Evolutionary conservation across 331 rosid genomes (phyloP).

Genomic region (Quercus tomentella): DNA sequence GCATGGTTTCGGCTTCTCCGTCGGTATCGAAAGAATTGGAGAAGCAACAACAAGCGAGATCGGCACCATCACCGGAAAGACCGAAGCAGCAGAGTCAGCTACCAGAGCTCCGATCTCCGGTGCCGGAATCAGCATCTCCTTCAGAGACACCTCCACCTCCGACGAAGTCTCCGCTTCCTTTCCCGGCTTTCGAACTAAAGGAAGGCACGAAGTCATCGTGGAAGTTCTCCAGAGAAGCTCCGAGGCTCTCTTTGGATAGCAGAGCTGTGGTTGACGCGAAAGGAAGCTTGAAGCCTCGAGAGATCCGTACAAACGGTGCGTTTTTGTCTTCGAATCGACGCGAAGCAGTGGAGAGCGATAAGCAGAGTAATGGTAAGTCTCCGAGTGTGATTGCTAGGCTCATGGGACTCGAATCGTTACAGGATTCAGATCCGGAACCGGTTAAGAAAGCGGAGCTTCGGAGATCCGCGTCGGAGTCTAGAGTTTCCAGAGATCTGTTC

Average conservation of each 20-base stretch:
- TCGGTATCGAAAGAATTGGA: slow-evolving; percentile 25
- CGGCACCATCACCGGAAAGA: slow-evolving; percentile 49
- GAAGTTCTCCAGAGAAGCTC: slow-evolving; percentile 90
- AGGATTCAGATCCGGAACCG: slow-evolving; percentile 50
- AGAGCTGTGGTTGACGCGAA: slow-evolving; percentile 79
- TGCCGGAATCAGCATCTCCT: slow-evolving; percentile 17
- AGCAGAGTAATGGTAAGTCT: slow-evolving; percentile 69
- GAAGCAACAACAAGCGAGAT: slow-evolving; percentile 14
- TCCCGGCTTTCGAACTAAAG: slow-evolving; percentile 63
- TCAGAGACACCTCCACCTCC: not conserved
- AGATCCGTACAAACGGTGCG: slow-evolving; percentile 54
- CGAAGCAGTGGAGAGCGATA: slow-evolving; percentile 39
- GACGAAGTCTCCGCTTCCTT: slow-evolving; percentile 35
- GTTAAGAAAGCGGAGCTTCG: slow-evolving; percentile 57
- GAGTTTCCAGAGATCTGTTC: slow-evolving; percentile 63
- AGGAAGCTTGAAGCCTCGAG: slow-evolving; percentile 64
- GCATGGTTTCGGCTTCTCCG: slow-evolving; percentile 15
- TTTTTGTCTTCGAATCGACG: slow-evolving; percentile 29
- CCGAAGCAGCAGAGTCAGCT: slow-evolving; percentile 28
- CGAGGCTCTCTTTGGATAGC: slow-evolving; percentile 87
- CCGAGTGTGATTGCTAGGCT: slow-evolving; percentile 89
- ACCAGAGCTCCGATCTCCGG: slow-evolving; percentile 37
- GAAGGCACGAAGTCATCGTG: slow-evolving; percentile 78
- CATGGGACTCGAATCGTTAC: slow-evolving; percentile 84
- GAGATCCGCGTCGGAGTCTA: slow-evolving; percentile 89